Base-by-base conservation (phyloP, 108 stramenopile genomes). In the Heterococcus sp. region DNA sequence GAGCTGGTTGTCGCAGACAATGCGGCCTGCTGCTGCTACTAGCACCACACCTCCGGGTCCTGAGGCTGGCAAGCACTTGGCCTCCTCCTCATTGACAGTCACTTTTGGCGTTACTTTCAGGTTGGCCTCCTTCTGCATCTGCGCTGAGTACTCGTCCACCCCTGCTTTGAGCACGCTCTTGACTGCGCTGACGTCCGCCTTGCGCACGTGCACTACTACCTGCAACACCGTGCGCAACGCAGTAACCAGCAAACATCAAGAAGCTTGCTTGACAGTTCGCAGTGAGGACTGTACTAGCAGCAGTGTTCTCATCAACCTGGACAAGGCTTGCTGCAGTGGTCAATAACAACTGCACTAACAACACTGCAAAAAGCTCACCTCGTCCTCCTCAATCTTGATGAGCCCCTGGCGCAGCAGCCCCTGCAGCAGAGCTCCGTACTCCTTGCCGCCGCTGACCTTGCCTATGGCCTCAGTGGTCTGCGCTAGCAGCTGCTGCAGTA, bases 381-480 rank as follows among this genome's bases (percentile, higher is more conserved):
- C 92, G 80, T 90, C 89, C 88, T 98, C 98, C 86, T 98, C 96
- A 81, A 98, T 97, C 89, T 98, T 98, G 89, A 98, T 96, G 77
- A 98, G 88, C 65, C 95, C 93, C 86, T 98, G 98, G 38, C 97
- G 95, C 81, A 98, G 95, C 58, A 98, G 87, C 77, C 95, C 93
- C 85, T 95, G 92, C 46, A 98, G 87, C 69, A 98, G 89, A 66
- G 89, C 89, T 58, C 95, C 91, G 87, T 98, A 98, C 87, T 97
- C 93, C 34, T 14, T 32, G 27, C 66, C 58, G 37, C 80, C 35
- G 2, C 73, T 80, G 5, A 79, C 75, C 35, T 76, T 32, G 8
- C 21, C 46, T 8, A 58, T 58, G 46, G 46, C 21, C 14, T 8
- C 46, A 21, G 46, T 58, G 67, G 67, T 68, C 3, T 68, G 5